These are phyloP conservation scores for Mucor plumbeus DNA, from an alignment of 371 early-diverging fungal genomes.

Conservation along the genomic window DNA sequence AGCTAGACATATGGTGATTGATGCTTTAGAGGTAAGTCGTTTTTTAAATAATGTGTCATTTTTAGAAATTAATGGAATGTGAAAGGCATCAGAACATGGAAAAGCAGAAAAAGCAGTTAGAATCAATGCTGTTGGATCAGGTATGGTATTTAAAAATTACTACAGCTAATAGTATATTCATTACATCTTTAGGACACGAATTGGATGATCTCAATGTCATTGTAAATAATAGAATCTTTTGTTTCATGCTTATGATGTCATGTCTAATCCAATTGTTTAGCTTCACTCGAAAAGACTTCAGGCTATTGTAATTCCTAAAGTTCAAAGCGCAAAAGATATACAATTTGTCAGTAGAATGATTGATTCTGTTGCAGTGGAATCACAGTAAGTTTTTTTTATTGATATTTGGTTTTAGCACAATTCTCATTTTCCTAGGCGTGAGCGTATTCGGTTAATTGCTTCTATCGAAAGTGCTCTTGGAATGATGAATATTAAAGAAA, in stretches of 20 bases:
- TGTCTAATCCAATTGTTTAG: constrained; percentile 31
- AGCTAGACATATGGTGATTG: constrained; percentile 77
- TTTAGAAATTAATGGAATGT: neutral
- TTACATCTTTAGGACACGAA: constrained; percentile 61
- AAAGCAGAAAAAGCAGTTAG: constrained; percentile 84
- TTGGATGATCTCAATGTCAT: constrained; percentile 81
- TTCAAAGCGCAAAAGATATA: constrained; percentile 80
- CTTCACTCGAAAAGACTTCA: constrained; percentile 75
- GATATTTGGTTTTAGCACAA: neutral
- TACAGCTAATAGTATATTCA: neutral
- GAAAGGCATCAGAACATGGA: constrained; percentile 67
- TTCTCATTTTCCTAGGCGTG: constrained; percentile 43
- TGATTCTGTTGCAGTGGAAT: constrained; percentile 72
- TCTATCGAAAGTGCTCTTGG: constrained; percentile 88
- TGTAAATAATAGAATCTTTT: constrained; percentile 46
- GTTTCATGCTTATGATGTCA: constrained; percentile 16
- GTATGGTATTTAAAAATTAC: constrained; percentile 26
- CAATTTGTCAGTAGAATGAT: constrained; percentile 83
- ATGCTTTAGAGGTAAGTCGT: constrained; percentile 68
- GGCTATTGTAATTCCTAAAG: constrained; percentile 91
- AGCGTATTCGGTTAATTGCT: constrained; percentile 79
- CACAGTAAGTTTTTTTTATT: constrained; percentile 54
- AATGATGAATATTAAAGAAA: constrained; percentile 84
- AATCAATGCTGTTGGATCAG: constrained; percentile 87
- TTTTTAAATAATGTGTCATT: neutral